Evolutionary conservation across 257 asterid genomes (phyloP), one percentile per base, ranked within the genome.

Genomic region (Nicotiana benthamiana): DNA sequence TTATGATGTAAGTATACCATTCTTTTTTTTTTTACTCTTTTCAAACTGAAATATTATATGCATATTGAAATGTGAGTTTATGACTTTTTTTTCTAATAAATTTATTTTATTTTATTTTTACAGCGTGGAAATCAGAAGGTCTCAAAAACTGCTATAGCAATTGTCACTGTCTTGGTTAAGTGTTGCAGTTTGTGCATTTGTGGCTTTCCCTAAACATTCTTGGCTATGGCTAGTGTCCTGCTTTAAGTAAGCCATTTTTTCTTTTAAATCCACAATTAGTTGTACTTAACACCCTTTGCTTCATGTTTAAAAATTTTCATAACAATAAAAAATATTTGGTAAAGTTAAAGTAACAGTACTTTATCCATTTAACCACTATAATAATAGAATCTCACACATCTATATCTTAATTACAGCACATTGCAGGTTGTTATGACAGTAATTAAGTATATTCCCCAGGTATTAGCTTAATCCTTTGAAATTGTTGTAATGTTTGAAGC

Each of bases 381-480:
- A 67, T 22, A 13, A n/a, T 36, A 40, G 20, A n/a, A 20, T 40
- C 13, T 70, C 34, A 20, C 77, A 11, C 34, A 3, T 70, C 0
- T 15, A 12, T 12, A 6, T 24, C 43, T 46, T 86, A 18, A 77
- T 85, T 87, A 89, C 93, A 93, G 99, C 89, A 83, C 85, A 17
- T 66, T 95, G 84, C 99, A 95, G 84, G 94, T 95, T 81, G 92
- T 82, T 51, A 95, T 95, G 98, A 95, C 98, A 13, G 77, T 90
- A 80, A 88, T 94, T 89, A 95, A 95, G 82, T 95, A 95, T 88
- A 90, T 93, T 86, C 99, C 99, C 77, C 99, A 95, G 99, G 99
- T 95, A 75, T 40, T 60, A 52, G 36, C 15, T 24, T 52, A 10
- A 28, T 27, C n/a, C 68, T 48, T 26, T 11, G 24, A 77, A 12